These are phyloP conservation scores for Lipomyces kockii DNA, from an alignment of 805 yeast species.

Conservation along the genomic window DNA sequence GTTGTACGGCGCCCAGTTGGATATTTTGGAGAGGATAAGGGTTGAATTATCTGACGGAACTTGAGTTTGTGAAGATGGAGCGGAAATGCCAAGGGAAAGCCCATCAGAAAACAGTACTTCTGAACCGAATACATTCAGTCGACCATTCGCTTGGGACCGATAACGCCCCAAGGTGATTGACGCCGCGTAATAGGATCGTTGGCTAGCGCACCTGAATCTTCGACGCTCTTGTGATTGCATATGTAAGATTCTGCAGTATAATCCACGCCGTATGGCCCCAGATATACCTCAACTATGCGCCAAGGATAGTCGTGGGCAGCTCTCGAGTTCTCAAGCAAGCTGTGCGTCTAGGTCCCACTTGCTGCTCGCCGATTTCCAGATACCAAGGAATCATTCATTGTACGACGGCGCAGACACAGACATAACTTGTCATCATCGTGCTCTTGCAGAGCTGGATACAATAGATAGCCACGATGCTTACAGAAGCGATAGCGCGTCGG, in stretches of 20 bases:
- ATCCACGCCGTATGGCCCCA: constrained; percentile 53
- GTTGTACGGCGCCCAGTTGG: constrained; percentile 24
- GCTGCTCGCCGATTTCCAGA: too few species aligned
- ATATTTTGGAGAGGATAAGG: constrained; percentile 15
- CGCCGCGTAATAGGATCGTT: constrained; percentile 12
- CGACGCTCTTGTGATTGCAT: constrained; percentile 51
- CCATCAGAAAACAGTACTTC: constrained; percentile 29
- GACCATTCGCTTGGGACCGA: constrained; percentile 17
- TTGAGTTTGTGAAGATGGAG: constrained; percentile 16
- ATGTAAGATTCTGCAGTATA: constrained; percentile 66
- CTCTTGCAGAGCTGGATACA: too few species aligned
- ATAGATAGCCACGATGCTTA: too few species aligned
- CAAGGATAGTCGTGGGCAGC: too few species aligned
- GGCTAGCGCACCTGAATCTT: constrained; percentile 12
- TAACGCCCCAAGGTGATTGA: constrained; percentile 21
- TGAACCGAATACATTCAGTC: constrained; percentile 22
- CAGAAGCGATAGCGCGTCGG: too few species aligned
- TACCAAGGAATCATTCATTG: too few species aligned
- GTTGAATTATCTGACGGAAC: constrained; percentile 1
- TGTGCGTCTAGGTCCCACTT: too few species aligned
- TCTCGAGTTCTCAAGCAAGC: too few species aligned
- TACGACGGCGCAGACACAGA: too few species aligned
- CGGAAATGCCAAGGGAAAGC: constrained; percentile 26
- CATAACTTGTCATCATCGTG: too few species aligned
- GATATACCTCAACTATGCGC: too few species aligned